Evolutionary conservation across 176 grass and related monocot species (phyloP), one percentile per base, ranked within the genome.

Genomic region (Tillandsia leiboldiana): DNA sequence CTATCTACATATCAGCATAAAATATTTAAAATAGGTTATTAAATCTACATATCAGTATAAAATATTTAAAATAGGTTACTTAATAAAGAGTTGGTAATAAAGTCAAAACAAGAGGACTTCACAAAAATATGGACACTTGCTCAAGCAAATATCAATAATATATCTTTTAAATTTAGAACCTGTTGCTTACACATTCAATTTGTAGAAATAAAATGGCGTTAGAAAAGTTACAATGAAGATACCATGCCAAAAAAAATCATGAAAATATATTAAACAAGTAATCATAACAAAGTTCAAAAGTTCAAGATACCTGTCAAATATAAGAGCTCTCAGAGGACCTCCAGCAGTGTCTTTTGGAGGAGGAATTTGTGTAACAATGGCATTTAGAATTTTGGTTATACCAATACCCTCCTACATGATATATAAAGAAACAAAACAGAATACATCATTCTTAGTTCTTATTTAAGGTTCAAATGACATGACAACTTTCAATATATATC

Each of bases 381-480:
- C 83, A 89, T 91, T 81, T 76, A 96, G 70, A 87, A 96, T 96
- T 74, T 96, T 88, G 70, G 64, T 53, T 83, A 96, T 96, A 68
- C 92, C 92, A 70, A 92, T 96, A 17, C 92, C 92, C 80, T 92
- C 92, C 92, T 96, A 84, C 47, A 83, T 17, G 76, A 67, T 14
- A 59, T 14, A 59, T 15, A 70, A 72, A 59, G 66, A 73, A 23
- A 69, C 11, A 8, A 82, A 77, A 61, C 52, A 63, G 1, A 78
- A 59, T 59, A 22, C 15, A 59, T 20, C n/a, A 18, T 59, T 59
- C 54, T 17, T 7, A 42, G 33, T 42, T 42, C 33, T 42, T 42
- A 42, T 42, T 42, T 42, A 42, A 7, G 33, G 33, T 42, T 59
- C 54, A 59, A 59, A 17, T 59, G 15, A 18, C 54, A n/a, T 17